Evolutionary conservation across 805 yeast genomes (phyloP).

Genomic region (Lipomyces sp.): DNA sequence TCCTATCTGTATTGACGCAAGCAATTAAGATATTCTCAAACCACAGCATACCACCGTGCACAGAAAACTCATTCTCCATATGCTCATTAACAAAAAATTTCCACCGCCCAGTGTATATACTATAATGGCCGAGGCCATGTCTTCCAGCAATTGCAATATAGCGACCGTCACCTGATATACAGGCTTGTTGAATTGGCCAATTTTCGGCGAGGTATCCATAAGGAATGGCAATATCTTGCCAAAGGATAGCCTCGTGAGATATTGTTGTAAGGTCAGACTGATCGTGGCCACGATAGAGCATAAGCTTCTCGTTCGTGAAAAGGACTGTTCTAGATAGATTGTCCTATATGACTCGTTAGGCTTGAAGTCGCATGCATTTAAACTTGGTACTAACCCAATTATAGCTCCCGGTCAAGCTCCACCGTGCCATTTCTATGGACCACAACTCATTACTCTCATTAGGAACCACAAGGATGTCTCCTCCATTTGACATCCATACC

Average conservation of each 20-base stretch:
- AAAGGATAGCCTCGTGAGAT: constrained; percentile 51
- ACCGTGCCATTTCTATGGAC: constrained; percentile 41
- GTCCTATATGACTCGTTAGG: constrained; percentile 38
- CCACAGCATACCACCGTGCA: constrained; percentile 49
- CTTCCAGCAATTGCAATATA: constrained; percentile 57
- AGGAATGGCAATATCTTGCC: constrained; percentile 57
- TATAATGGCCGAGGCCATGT: constrained; percentile 53
- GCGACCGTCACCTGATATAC: constrained; percentile 56
- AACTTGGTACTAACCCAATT: constrained; percentile 11
- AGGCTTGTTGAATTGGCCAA: constrained; percentile 50
- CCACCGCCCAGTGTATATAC: constrained; percentile 53
- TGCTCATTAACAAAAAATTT: constrained; percentile 49
- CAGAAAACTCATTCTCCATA: constrained; percentile 46
- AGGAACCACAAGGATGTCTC: constrained; percentile 46
- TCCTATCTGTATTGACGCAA: constrained; percentile 42
- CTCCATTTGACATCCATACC: constrained; percentile 48
- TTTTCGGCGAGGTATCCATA: constrained; percentile 52
- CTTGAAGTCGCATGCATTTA: not conserved
- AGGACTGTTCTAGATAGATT: constrained; percentile 53
- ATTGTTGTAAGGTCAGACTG: constrained; percentile 50
- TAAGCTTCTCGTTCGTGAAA: constrained; percentile 48
- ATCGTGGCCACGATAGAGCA: constrained; percentile 55
- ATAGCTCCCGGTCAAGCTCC: constrained; percentile 41
- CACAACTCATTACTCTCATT: constrained; percentile 30
- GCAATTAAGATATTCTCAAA: constrained; percentile 47